Evolutionary conservation across 352 stramenopile species (phyloP).

Genomic region (Phytophthora vignae): DNA sequence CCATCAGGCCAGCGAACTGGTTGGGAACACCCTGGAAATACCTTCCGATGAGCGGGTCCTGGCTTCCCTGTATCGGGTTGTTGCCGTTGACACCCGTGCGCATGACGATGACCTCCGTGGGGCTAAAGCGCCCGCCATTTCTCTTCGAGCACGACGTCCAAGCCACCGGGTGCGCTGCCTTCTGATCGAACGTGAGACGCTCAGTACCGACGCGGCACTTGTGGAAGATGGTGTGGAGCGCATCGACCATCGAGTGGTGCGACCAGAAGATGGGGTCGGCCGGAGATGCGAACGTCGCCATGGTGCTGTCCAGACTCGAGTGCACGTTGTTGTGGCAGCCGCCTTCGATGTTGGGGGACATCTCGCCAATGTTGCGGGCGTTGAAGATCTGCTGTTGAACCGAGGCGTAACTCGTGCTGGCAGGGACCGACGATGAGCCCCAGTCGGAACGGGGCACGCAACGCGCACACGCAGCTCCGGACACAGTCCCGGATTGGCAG

Average conservation of each 20-base stretch:
- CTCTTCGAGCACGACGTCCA: constrained; percentile 58
- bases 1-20: constrained; percentile 58
- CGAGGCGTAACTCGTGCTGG: constrained; percentile 51
- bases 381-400: constrained; percentile 62
- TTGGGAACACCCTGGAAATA: constrained; percentile 51
- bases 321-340: constrained; percentile 79
- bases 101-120: constrained; percentile 53
- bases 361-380: constrained; percentile 60
- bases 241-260: constrained; percentile 77
- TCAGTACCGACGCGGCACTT: constrained; percentile 65
- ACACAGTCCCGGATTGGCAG: constrained; percentile 47
- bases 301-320: constrained; percentile 49
- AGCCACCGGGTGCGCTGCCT: constrained; percentile 47
- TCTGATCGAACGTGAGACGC: constrained; percentile 57
- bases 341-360: constrained; percentile 54
- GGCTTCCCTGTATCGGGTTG: constrained; percentile 45
- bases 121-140: constrained; percentile 46
- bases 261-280: constrained; percentile 81
- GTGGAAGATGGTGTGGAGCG: constrained; percentile 74
- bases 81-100: constrained; percentile 46
- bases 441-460: constrained; percentile 70
- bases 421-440: constrained; percentile 40
- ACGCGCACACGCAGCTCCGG: constrained; percentile 33
- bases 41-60: constrained; percentile 38
- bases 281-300: constrained; percentile 61